Conservation (phyloP, 306 rosid genomes). For the Luffa acutangula region DNA sequence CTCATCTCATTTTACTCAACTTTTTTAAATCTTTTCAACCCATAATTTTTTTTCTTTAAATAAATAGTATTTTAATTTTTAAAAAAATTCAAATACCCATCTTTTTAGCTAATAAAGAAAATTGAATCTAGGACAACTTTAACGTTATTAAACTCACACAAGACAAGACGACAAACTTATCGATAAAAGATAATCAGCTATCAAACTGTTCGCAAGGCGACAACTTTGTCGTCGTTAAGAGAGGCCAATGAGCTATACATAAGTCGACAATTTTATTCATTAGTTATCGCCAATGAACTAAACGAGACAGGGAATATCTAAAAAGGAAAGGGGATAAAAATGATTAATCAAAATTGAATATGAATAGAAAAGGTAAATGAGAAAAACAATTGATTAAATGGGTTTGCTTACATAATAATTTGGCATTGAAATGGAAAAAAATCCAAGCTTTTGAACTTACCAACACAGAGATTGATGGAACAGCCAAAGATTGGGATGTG, state of each 20-base stretch:
- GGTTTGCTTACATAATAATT: conserved; percentile 1
- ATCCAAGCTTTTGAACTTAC: not conserved
- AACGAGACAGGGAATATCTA: not conserved
- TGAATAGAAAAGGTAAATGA: not conserved
- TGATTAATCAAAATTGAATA: not conserved
- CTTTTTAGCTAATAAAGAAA: not conserved
- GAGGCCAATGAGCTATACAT: not conserved
- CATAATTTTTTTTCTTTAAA: not conserved
- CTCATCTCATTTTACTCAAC: not conserved
- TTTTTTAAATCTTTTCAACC: not conserved
- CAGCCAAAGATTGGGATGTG: not conserved
- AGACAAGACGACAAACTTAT: not conserved
- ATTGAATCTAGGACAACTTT: not conserved
- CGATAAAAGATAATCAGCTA: not conserved
- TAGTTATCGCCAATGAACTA: not conserved
- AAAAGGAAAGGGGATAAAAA: not conserved
- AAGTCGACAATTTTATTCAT: not conserved
- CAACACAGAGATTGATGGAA: not conserved
- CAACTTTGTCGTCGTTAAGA: not conserved
- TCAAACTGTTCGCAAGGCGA: not conserved
- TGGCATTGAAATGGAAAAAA: not conserved
- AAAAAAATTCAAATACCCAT: too few species aligned
- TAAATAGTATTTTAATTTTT: too few species aligned
- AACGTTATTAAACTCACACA: not conserved
- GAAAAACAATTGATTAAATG: not conserved